phyloP scores from a whole-genome alignment of 2,329 filamentous ascomycete genomes.

The Clonostachys solani region DNA sequence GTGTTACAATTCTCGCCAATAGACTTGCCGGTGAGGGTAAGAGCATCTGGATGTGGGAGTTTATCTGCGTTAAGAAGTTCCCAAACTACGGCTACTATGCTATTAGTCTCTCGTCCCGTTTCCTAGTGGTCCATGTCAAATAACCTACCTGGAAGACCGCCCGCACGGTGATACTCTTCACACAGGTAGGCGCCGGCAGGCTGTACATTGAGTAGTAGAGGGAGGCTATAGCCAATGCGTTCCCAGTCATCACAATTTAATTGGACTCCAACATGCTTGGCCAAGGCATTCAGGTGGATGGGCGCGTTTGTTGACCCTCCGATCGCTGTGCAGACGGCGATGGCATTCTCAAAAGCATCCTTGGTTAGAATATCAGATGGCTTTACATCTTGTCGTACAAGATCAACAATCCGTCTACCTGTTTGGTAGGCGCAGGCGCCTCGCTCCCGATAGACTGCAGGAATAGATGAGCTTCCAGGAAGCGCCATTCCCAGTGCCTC shows the following conservation, averaged over 20 bases:
- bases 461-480: slow-evolving; percentile 44
- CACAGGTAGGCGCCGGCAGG: slow-evolving; percentile 47
- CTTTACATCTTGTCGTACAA: slow-evolving; percentile 40
- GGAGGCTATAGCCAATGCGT: slow-evolving; percentile 39
- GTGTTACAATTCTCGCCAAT: slow-evolving; percentile 35
- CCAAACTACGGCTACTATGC: slow-evolving; percentile 36
- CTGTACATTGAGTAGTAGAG: slow-evolving; percentile 50
- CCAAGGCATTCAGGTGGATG: slow-evolving; percentile 50
- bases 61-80: slow-evolving; percentile 44
- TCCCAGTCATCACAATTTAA: slow-evolving; percentile 51
- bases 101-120: too few relatives aligned
- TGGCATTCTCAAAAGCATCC: slow-evolving; percentile 51
- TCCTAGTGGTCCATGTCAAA: too few relatives aligned
- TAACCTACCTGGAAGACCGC: slow-evolving; percentile 32
- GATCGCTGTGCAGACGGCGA: slow-evolving; percentile 48
- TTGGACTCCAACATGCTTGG: slow-evolving; percentile 46
- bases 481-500: slow-evolving; percentile 49
- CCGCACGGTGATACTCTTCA: slow-evolving; percentile 50
- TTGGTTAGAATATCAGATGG: slow-evolving; percentile 52
- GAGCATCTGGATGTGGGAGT: slow-evolving; percentile 27
- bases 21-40: slow-evolving; percentile 42
- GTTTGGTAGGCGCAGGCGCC: slow-evolving; percentile 42
- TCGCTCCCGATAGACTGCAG: slow-evolving; percentile 42
- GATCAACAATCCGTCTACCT: slow-evolving; percentile 42
- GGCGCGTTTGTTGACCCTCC: slow-evolving; percentile 53